Evolutionary conservation across 192 early-diverging fungal genomes (phyloP), one percentile per base, ranked within the genome.

Genomic region (Gigaspora rosea): DNA sequence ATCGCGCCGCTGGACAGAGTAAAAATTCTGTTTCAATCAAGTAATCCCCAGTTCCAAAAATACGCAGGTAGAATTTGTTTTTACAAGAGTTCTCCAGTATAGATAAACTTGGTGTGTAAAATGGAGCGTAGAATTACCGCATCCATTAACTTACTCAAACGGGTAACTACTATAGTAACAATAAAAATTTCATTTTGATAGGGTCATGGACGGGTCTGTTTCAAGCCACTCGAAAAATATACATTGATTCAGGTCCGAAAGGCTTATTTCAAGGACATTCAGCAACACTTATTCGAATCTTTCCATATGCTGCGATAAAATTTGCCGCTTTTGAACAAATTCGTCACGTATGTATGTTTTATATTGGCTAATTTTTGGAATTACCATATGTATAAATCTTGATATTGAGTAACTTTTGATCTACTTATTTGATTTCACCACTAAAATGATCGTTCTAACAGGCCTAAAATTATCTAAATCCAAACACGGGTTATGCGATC

Each of bases 241-340:
- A 93, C 48, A 78, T 80, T 66, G 79, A 84, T 15, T 86, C 88
- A 80, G 97, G 97, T 0, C 46, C 92, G 3, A 82, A 82, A 4
- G 96, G 95, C 7, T 86, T 99, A 27, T 97, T 96, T 73, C 95
- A 96, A 84, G 97, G 97, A 51, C 96, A 99, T 79, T 95, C 91
- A 22, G 96, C 94, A 52, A 96, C 96, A 46, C 83, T 99, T 5
- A 84, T 96, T 2, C 85, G 97, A 36, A 97, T 99, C 74, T 98
- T 98, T 81, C 97, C 97, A 5, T 99, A 98, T 78, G 94, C 95
- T 0, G 94, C 96, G 10, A 93, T 99, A 81, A 98, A 98, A 81
- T 99, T 97, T 79, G 95, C 97, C 89, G 91, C 91, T 9, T 97
- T 95, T 81, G 97, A 99, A 85, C 96, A 99, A 82, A 92, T 90